These are phyloP conservation scores for Paramecium tetraurelia DNA, from an alignment of 73 alveolate genomes.

Conservation along the genomic window DNA sequence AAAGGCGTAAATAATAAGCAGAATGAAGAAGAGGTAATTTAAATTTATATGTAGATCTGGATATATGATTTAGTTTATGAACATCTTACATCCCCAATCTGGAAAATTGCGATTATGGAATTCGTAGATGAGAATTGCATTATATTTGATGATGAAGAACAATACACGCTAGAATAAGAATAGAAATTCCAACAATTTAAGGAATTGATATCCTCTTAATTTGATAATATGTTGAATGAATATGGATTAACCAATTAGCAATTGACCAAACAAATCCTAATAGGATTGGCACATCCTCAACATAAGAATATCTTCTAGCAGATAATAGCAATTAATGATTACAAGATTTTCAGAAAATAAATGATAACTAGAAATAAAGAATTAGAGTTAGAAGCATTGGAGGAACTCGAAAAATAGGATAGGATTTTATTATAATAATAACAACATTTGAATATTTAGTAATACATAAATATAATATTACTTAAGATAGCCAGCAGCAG, in stretches of 20 bases:
- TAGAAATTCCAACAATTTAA: constrained; percentile 72
- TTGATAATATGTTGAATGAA: constrained; percentile 72
- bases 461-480: neutral
- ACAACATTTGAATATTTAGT: neutral
- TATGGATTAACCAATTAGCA: constrained; percentile 75
- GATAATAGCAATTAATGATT: constrained; percentile 67
- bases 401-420: neutral
- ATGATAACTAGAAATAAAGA: constrained; percentile 64
- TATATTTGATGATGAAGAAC: constrained; percentile 85
- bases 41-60: neutral
- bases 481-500: neutral
- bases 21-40: neutral
- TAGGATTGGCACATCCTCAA: constrained; percentile 58
- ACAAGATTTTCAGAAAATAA: constrained; percentile 75
- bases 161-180: constrained; percentile 74
- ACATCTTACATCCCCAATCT: constrained; percentile 57
- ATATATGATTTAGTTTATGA: constrained; percentile 27
- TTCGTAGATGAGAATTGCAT: constrained; percentile 80
- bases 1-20: neutral
- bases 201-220: constrained; percentile 74
- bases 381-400: neutral
- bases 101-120: constrained; percentile 50
- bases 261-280: constrained; percentile 19
- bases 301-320: constrained; percentile 67
- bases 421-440: neutral